A percentile compares a stretch with the other conserved stretches of the same genome.
phyloP scores from a whole-genome alignment of 805 yeast genomes.

The Cyberlindnera mycetangii region DNA sequence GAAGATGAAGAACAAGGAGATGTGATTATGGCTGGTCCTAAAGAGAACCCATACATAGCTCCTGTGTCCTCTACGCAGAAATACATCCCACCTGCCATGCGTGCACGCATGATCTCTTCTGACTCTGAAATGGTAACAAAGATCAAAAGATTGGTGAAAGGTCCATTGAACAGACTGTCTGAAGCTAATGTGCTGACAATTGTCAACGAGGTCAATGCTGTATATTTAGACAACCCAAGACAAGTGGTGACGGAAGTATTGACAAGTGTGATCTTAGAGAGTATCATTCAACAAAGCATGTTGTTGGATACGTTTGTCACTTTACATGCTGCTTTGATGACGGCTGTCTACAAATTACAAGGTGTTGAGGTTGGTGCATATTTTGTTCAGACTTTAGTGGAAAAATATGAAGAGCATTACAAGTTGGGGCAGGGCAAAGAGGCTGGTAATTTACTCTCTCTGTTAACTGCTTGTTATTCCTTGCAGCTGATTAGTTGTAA shows the following conservation, averaged over 20 bases:
- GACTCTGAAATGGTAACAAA: constrained; percentile 46
- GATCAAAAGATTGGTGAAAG: constrained; percentile 66
- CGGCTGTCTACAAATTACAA: constrained; percentile 70
- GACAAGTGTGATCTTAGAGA: constrained; percentile 59
- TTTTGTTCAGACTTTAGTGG: constrained; percentile 78
- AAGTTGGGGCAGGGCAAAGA: constrained; percentile 43
- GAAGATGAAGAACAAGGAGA: constrained; percentile 31
- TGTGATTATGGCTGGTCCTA: constrained; percentile 31
- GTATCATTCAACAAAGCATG: constrained; percentile 60
- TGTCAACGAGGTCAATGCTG: constrained; percentile 60
- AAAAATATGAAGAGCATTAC: constrained; percentile 50
- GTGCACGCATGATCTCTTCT: constrained; percentile 44
- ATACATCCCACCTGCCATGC: constrained; percentile 86
- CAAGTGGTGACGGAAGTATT: constrained; percentile 74
- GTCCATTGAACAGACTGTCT: constrained; percentile 83
- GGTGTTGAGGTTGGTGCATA: constrained; percentile 91
- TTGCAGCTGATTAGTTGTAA: constrained; percentile 73
- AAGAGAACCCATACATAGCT: constrained; percentile 77
- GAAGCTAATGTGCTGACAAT: constrained; percentile 78
- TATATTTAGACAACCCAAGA: constrained; percentile 68
- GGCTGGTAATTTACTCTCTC: constrained; percentile 64
- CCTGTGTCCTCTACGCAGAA: constrained; percentile 41
- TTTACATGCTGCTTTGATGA: constrained; percentile 72
- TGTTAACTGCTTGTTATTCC: constrained; percentile 73
- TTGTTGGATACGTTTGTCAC: constrained; percentile 76